Percentiles rank a stretch among this genome's conserved stretches.
Evolutionary conservation across 2,329 filamentous ascomycete genomes (phyloP).

Genomic region (Didymella keratinophila): DNA sequence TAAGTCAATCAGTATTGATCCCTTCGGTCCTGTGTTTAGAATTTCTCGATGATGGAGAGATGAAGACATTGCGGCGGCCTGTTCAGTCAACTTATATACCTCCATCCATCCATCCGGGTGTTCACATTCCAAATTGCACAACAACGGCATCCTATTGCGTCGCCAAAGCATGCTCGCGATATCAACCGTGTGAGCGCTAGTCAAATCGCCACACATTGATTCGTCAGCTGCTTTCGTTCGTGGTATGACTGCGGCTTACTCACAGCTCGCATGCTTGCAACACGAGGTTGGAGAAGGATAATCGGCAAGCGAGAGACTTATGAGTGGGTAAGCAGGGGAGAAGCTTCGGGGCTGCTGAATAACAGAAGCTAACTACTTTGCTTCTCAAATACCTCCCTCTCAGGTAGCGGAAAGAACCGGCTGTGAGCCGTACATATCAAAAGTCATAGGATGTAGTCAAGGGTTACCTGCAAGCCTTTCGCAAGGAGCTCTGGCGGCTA

Average conservation of each 20-base stretch:
- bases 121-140: conserved; percentile 10
- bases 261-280: conserved; percentile 33
- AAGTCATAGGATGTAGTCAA: too few species aligned
- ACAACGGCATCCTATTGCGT: not conserved
- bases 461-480: too few species aligned
- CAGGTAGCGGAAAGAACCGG: too few species aligned
- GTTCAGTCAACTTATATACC: not conserved
- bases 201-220: conserved; percentile 13
- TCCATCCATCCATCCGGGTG: not conserved
- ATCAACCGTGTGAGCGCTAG: not conserved
- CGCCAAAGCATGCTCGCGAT: not conserved
- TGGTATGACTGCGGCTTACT: conserved; percentile 36
- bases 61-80: not conserved
- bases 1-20: not conserved
- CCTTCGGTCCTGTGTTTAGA: not conserved
- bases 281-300: not conserved
- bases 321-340: not conserved
- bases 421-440: too few species aligned
- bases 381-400: too few species aligned
- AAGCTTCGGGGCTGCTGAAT: not conserved
- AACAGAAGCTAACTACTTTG: too few species aligned
- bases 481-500: too few species aligned
- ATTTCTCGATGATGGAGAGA: not conserved
- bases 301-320: not conserved
- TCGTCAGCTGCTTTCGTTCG: conserved; percentile 13